phyloP scores from a whole-genome alignment of 1,139 yeast species.

The Hanseniaspora gamundiae region DNA sequence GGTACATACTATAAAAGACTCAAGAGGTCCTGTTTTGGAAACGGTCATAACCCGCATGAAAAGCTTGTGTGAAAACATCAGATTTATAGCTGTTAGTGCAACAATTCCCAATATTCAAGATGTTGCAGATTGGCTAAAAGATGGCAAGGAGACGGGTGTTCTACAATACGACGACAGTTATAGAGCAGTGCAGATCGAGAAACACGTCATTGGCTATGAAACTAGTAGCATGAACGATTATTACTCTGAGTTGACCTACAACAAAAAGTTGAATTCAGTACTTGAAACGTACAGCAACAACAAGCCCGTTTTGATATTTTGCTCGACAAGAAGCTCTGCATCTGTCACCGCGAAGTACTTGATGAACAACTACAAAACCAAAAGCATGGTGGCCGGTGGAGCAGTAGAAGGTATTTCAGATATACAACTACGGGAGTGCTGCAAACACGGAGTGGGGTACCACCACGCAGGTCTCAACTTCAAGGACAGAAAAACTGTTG shows the following conservation, averaged over 20 bases:
- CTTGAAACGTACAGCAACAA: slow-evolving; percentile 27
- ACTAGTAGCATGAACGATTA: slow-evolving; percentile 30
- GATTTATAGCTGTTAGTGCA: slow-evolving; percentile 43
- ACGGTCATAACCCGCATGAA: slow-evolving; percentile 43
- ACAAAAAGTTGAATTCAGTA: slow-evolving; percentile 29
- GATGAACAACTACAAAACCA: slow-evolving; percentile 11
- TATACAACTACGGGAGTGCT: slow-evolving; percentile 21
- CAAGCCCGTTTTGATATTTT: slow-evolving; percentile 38
- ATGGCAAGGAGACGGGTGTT: slow-evolving; percentile 22
- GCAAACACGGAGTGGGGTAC: slow-evolving; percentile 33
- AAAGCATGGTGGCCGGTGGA: background rate
- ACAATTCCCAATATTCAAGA: slow-evolving; percentile 42
- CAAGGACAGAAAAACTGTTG: slow-evolving; percentile 35
- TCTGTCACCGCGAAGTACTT: slow-evolving; percentile 35
- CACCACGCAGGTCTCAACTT: slow-evolving; percentile 48
- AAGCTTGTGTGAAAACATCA: slow-evolving; percentile 26
- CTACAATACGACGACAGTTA: slow-evolving; percentile 35
- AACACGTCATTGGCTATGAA: slow-evolving; percentile 33
- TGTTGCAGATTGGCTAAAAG: slow-evolving; percentile 34
- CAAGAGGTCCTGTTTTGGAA: slow-evolving; percentile 41
- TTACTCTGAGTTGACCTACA: slow-evolving; percentile 33
- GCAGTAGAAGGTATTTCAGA: slow-evolving; percentile 17
- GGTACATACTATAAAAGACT: slow-evolving; percentile 36
- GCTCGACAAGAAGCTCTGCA: slow-evolving; percentile 41
- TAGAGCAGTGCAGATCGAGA: slow-evolving; percentile 33